Evolutionary conservation across 164 flowering plant species (phyloP).

Genomic region (Chimonanthus praecox): DNA sequence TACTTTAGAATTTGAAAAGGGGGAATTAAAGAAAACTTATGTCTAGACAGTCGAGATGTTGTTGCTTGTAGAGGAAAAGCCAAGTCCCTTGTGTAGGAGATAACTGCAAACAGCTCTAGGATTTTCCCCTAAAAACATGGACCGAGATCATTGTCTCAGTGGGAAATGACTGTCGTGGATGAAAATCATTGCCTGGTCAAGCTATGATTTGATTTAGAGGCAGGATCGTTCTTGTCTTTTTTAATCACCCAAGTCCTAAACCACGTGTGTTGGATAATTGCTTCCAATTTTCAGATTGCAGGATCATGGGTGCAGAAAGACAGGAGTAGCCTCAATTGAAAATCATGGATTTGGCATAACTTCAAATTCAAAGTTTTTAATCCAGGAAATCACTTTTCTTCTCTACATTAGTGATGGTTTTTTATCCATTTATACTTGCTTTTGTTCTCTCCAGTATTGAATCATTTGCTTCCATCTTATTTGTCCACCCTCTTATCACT

Average conservation of each 20-base stretch:
- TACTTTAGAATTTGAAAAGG: conserved; percentile 2
- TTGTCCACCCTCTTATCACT: background rate
- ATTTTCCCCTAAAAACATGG: background rate
- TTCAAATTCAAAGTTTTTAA: background rate
- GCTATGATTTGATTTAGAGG: background rate
- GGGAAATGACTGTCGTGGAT: too few relatives aligned
- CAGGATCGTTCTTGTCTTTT: background rate
- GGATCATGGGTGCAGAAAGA: background rate
- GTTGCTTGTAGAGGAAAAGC: background rate
- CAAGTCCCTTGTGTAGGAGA: background rate
- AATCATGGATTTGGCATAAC: background rate
- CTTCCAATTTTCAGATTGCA: background rate
- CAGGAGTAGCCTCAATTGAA: background rate
- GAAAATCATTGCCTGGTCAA: too few relatives aligned
- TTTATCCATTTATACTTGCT: background rate
- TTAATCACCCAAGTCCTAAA: background rate
- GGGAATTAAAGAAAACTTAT: background rate
- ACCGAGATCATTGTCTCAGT: too few relatives aligned
- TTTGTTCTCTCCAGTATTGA: background rate
- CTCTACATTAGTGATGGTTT: background rate
- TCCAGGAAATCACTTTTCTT: background rate
- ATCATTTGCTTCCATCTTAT: background rate
- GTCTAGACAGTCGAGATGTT: background rate
- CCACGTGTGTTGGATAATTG: background rate
- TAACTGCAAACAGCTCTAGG: background rate